Conservation (phyloP, 2,329 filamentous ascomycete species). For the Atkinsonella texensis region DNA sequence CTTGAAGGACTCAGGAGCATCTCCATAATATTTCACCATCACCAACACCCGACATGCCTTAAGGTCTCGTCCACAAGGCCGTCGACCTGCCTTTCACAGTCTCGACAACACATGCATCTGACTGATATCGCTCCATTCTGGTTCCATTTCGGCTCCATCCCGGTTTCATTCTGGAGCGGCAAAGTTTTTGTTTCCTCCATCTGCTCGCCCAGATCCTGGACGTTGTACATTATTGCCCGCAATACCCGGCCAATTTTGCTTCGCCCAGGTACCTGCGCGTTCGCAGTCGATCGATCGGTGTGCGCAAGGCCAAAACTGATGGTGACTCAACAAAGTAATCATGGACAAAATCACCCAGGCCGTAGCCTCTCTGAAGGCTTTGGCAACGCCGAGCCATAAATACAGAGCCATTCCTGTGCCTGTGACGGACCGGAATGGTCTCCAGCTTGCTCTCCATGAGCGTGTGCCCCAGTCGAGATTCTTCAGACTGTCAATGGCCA, state of each 20-base stretch:
- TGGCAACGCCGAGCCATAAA: conserved; percentile 13
- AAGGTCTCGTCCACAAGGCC: not conserved
- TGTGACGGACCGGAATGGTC: not conserved
- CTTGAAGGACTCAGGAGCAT: no score
- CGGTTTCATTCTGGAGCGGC: no score
- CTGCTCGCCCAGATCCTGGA: not conserved
- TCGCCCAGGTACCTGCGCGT: not conserved
- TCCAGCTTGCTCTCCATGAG: not conserved
- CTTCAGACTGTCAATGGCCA: conserved; percentile 9
- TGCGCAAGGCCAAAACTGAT: not conserved
- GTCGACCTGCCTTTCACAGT: not conserved
- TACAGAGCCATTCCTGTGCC: conserved; percentile 17
- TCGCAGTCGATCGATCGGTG: not conserved
- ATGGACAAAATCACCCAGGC: conserved; percentile 6
- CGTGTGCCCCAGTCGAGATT: conserved; percentile 5
- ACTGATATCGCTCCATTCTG: not conserved
- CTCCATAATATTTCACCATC: not conserved
- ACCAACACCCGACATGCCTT: not conserved
- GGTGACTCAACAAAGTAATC: conserved; percentile 1
- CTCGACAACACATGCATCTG: not conserved
- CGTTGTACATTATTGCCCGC: not conserved
- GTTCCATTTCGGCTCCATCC: no score
- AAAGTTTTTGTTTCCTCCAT: no score
- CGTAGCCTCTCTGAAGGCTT: conserved; percentile 8
- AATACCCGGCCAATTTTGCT: not conserved